Percentiles rank a stretch among this genome's conserved stretches.
Evolutionary conservation across 2,329 filamentous ascomycete species (phyloP).

Genomic region (Cercospora sesami): DNA sequence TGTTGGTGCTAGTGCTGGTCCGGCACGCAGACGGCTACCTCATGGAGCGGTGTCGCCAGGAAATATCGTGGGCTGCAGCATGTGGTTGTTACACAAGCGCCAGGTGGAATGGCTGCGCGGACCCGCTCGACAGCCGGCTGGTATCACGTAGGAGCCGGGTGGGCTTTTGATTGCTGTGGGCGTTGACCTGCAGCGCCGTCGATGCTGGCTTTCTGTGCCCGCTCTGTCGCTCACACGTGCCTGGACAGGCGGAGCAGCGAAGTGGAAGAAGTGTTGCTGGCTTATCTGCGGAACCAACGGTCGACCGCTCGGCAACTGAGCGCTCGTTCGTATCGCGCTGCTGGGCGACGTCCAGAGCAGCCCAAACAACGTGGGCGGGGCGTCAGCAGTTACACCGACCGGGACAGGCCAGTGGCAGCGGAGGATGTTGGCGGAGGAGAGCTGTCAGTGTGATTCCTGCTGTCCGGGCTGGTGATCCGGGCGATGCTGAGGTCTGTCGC

Average conservation of each 20-base stretch:
- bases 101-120: conserved; percentile 5
- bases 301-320: neutral
- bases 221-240: neutral
- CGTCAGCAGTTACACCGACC: neutral
- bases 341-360: neutral
- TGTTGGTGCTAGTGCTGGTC: neutral
- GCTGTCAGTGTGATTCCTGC: neutral
- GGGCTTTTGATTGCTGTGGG: conserved; percentile 1
- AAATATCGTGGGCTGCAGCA: neutral
- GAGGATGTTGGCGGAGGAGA: neutral
- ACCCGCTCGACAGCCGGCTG: conserved; percentile 4
- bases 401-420: neutral
- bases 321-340: conserved; percentile 3
- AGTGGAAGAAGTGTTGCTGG: conserved; percentile 2
- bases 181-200: conserved; percentile 6
- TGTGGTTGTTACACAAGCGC: conserved; percentile 8
- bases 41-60: conserved; percentile 1
- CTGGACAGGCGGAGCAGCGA: neutral
- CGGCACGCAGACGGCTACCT: neutral
- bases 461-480: neutral
- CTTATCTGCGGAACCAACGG: conserved; percentile 2
- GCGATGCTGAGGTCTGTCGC: neutral
- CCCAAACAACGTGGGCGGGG: neutral
- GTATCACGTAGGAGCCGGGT: neutral
- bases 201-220: neutral